These are phyloP conservation scores for Trichoderma parareesei DNA, from an alignment of 495 filamentous ascomycete species.

Conservation along the genomic window DNA sequence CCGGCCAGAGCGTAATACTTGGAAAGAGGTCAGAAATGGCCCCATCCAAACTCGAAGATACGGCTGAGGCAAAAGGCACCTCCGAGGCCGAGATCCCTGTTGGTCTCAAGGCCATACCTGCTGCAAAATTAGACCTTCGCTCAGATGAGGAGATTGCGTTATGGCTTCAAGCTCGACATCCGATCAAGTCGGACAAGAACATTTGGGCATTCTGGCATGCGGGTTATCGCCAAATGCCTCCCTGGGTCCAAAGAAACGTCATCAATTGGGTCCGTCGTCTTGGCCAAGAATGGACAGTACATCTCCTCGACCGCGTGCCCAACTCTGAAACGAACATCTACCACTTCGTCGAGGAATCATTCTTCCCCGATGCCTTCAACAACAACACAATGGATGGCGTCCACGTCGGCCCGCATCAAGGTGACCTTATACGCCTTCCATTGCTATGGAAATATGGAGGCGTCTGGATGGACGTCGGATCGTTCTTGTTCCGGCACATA, in stretches of 20 bases:
- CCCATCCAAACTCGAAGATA: no score
- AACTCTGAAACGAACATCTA: constrained; percentile 21
- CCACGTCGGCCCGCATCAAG: constrained; percentile 23
- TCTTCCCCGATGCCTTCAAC: constrained; percentile 29
- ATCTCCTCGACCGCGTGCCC: constrained; percentile 20
- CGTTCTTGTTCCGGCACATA: constrained; percentile 28
- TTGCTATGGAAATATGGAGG: constrained; percentile 30
- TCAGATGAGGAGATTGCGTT: constrained; percentile 21
- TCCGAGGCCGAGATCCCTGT: no score
- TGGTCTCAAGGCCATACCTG: no score
- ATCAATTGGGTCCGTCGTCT: constrained; percentile 27
- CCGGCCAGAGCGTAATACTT: no score
- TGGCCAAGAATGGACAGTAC: constrained; percentile 25
- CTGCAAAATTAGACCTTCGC: not conserved
- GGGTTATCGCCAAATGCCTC: constrained; percentile 25
- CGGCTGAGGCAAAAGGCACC: no score
- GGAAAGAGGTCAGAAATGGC: no score
- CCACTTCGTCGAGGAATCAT: constrained; percentile 11
- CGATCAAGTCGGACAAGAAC: constrained; percentile 27
- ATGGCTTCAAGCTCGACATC: constrained; percentile 18
- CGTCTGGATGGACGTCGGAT: constrained; percentile 33
- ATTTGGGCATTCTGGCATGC: constrained; percentile 38
- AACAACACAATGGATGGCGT: constrained; percentile 28
- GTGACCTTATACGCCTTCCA: constrained; percentile 31
- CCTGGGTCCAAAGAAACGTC: constrained; percentile 31